phyloP scores from a whole-genome alignment of 805 yeast genomes.

The Lipomyces spencermartinsiae region DNA sequence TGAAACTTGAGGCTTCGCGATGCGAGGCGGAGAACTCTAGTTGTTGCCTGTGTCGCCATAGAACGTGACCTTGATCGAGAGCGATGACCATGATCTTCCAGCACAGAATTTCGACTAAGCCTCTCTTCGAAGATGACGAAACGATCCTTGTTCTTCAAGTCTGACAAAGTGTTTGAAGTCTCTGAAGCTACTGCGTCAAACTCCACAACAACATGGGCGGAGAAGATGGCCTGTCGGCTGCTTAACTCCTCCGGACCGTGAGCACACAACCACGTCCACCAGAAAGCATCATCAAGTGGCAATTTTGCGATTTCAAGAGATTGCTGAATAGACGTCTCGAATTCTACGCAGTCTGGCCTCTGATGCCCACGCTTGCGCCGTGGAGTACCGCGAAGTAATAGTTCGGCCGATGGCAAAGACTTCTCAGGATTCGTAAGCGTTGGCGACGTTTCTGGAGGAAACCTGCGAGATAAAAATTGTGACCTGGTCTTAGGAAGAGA shows the following conservation, averaged over 20 bases:
- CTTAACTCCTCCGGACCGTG: slow-evolving; percentile 30
- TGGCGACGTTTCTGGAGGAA: background rate
- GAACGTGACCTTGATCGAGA: background rate
- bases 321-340: background rate
- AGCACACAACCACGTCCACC: slow-evolving; percentile 33
- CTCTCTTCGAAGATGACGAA: slow-evolving; percentile 11
- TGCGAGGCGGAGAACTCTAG: slow-evolving; percentile 18
- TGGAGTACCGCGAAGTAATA: background rate
- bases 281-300: slow-evolving; percentile 29
- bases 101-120: background rate
- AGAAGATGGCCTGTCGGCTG: slow-evolving; percentile 16
- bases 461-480: background rate
- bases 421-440: background rate
- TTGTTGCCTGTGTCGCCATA: background rate
- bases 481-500: background rate
- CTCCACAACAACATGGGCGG: slow-evolving; percentile 23
- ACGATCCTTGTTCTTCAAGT: background rate
- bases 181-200: slow-evolving; percentile 4
- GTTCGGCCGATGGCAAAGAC: slow-evolving; percentile 3
- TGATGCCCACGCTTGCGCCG: background rate
- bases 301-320: slow-evolving; percentile 20
- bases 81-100: background rate
- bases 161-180: background rate
- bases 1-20: slow-evolving; percentile 16
- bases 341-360: background rate